Conservation (phyloP, 2,329 filamentous ascomycete genomes). For the Fusarium sp. region DNA sequence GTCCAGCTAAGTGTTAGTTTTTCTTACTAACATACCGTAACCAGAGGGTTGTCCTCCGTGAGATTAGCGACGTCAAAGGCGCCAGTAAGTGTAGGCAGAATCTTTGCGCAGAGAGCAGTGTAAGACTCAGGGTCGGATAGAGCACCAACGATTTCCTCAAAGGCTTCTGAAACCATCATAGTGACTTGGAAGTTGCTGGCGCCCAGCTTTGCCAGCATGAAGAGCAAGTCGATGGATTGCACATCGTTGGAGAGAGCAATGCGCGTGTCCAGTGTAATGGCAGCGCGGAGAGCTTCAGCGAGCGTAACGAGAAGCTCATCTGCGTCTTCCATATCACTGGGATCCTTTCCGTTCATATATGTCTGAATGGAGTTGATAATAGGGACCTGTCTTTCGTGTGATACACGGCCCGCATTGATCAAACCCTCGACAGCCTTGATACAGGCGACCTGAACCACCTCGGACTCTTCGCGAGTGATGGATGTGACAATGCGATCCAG, state of each 20-base stretch:
- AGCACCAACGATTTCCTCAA: conserved; percentile 83
- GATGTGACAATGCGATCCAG: conserved; percentile 79
- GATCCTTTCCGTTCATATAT: conserved; percentile 83
- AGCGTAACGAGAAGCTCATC: conserved; percentile 93
- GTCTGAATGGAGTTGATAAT: conserved; percentile 72
- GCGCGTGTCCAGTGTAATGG: conserved; percentile 81
- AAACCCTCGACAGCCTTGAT: conserved; percentile 84
- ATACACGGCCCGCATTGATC: conserved; percentile 63
- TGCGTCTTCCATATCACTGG: conserved; percentile 84
- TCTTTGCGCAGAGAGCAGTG: conserved; percentile 82
- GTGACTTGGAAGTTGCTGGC: conserved; percentile 92
- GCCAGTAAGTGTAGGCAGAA: conserved; percentile 86
- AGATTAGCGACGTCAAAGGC: conserved; percentile 90
- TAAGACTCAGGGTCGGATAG: conserved; percentile 78
- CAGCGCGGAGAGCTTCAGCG: conserved; percentile 84
- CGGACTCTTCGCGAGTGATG: conserved; percentile 79
- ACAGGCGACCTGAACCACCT: conserved; percentile 92
- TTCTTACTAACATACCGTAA: conserved; percentile 66
- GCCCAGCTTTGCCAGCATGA: conserved; percentile 87
- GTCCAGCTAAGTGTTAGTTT: conserved; percentile 6
- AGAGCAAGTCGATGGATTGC: conserved; percentile 83
- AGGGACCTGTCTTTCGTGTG: conserved; percentile 66
- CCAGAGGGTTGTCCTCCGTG: conserved; percentile 84
- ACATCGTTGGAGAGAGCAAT: conserved; percentile 78
- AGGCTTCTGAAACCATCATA: conserved; percentile 87